A percentile compares a stretch with the other conserved stretches of the same genome.
phyloP scores from a whole-genome alignment of 139 green algal genomes.

The Diplosphaera chodatii region DNA sequence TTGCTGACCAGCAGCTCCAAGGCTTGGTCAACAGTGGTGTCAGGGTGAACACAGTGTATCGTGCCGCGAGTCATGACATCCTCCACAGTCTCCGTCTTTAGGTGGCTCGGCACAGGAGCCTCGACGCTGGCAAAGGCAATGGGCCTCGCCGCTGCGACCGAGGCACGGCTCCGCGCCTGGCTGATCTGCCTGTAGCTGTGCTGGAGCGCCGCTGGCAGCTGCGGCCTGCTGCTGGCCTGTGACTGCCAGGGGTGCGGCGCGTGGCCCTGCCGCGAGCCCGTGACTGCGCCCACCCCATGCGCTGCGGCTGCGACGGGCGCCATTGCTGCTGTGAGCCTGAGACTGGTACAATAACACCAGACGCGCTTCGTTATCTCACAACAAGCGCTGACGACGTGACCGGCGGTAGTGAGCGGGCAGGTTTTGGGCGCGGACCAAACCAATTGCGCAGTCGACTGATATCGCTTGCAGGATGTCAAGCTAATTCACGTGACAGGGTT shows the following conservation, averaged over 20 bases:
- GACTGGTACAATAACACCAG: too few species aligned
- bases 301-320: background rate
- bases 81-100: constrained; percentile 21
- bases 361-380: too few species aligned
- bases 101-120: background rate
- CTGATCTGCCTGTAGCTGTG: background rate
- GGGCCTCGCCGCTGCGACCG: too few species aligned
- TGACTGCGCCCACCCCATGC: background rate
- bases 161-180: background rate
- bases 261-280: background rate
- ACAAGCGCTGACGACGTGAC: too few species aligned
- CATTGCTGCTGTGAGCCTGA: too few species aligned
- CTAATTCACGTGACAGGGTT: too few species aligned
- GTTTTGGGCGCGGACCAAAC: too few species aligned
- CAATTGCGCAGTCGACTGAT: too few species aligned
- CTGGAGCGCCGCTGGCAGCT: background rate
- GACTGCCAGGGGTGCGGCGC: background rate
- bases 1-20: constrained; percentile 50
- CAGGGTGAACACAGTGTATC: constrained; percentile 23
- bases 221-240: background rate
- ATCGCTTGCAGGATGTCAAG: too few species aligned
- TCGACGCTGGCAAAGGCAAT: background rate
- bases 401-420: too few species aligned
- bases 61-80: constrained; percentile 48
- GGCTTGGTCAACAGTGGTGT: constrained; percentile 52